Percentiles rank a stretch among this genome's conserved stretches.
phyloP scores from a whole-genome alignment of 345 rosid genomes.

The Zanthoxylum bungeanum region DNA sequence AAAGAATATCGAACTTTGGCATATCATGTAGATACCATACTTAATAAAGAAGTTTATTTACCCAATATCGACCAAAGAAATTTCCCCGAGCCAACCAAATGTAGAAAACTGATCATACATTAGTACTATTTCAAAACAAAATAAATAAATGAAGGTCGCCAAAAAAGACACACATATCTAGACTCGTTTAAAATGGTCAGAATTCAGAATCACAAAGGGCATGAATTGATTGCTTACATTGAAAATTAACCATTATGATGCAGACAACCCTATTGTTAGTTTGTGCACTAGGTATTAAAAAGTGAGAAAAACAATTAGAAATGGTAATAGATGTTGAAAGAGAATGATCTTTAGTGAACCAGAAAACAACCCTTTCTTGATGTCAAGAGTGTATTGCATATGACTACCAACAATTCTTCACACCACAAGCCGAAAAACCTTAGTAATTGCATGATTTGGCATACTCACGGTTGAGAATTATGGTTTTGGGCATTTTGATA shows the following conservation, averaged over 20 bases:
- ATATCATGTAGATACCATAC: too few relatives aligned
- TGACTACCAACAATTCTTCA: neutral
- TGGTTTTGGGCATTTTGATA: conserved; percentile 76
- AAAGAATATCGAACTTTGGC: too few relatives aligned
- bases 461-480: conserved; percentile 78
- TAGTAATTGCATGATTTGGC: conserved; percentile 1
- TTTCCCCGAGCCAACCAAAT: too few relatives aligned
- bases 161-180: too few relatives aligned
- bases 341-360: neutral
- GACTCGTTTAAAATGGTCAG: neutral
- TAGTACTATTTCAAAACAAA: too few relatives aligned
- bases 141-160: too few relatives aligned
- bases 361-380: neutral
- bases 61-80: too few relatives aligned
- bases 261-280: too few relatives aligned
- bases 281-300: neutral
- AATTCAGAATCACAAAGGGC: neutral
- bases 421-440: neutral
- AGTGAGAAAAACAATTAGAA: neutral
- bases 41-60: too few relatives aligned
- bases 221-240: neutral
- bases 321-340: neutral
- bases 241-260: neutral
- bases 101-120: too few relatives aligned
- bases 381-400: conserved; percentile 3